Percentiles rank a stretch among this genome's conserved stretches.
These are phyloP conservation scores for Lentinula raphanica DNA, from an alignment of 768 basidiomycete genomes.

Conservation along the genomic window DNA sequence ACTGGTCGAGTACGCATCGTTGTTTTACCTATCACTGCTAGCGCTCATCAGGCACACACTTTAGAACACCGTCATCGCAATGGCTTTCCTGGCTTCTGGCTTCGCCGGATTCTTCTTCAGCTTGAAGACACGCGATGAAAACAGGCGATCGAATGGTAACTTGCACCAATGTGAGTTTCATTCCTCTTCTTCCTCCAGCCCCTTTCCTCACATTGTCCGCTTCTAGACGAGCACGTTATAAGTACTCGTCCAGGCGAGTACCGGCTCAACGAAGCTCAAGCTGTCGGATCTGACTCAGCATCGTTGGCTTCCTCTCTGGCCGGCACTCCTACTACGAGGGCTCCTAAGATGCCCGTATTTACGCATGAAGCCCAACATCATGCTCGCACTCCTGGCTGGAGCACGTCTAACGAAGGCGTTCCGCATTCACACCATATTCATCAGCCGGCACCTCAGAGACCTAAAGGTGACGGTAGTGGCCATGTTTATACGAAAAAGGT, in stretches of 20 bases:
- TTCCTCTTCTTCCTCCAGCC: neutral
- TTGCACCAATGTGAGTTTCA: neutral
- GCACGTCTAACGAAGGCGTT: neutral
- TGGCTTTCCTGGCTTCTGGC: neutral
- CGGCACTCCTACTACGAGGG: neutral
- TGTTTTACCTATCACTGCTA: neutral
- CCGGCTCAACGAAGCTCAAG: neutral
- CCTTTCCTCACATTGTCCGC: neutral
- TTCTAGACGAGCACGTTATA: neutral
- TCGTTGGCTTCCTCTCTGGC: neutral
- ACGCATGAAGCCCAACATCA: slow-evolving; percentile 1
- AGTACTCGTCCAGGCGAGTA: neutral
- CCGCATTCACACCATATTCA: neutral
- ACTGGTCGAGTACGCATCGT: neutral
- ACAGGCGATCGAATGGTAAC: neutral
- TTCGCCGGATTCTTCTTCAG: slow-evolving; percentile 1
- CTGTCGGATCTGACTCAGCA: neutral
- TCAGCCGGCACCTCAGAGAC: slow-evolving; percentile 5
- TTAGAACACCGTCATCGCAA: neutral
- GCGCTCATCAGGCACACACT: neutral
- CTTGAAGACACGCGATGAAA: neutral
- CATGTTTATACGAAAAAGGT: slow-evolving; percentile 2
- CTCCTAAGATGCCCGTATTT: neutral
- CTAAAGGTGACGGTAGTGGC: neutral
- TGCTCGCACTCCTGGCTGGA: slow-evolving; percentile 1